phyloP scores from a whole-genome alignment of 768 basidiomycete species.

The Leccinum uliginosum region DNA sequence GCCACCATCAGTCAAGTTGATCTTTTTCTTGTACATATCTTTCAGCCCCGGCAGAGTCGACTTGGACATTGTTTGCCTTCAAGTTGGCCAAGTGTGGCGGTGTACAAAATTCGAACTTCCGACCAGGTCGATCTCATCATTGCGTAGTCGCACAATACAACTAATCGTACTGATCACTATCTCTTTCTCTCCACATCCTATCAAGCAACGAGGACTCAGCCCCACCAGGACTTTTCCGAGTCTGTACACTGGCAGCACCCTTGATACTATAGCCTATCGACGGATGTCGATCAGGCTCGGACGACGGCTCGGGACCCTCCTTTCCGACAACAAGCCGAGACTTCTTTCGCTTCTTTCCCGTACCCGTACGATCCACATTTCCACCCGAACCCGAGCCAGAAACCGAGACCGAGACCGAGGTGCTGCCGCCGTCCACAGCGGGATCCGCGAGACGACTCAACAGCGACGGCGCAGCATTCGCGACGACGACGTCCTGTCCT shows the following conservation, averaged over 20 bases:
- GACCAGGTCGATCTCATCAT: constrained; percentile 7
- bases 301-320: constrained; percentile 14
- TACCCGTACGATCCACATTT: constrained; percentile 13
- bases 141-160: constrained; percentile 15
- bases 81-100: constrained; percentile 3
- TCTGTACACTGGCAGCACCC: constrained; percentile 42
- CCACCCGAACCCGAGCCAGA: constrained; percentile 7
- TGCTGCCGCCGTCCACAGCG: constrained; percentile 10
- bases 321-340: not conserved
- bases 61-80: constrained; percentile 2
- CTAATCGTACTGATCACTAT: constrained; percentile 20
- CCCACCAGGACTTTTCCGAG: constrained; percentile 7
- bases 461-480: constrained; percentile 33
- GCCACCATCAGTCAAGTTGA: constrained; percentile 16
- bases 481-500: constrained; percentile 21
- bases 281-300: constrained; percentile 32
- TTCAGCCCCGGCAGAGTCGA: not conserved
- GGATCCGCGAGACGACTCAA: constrained; percentile 38
- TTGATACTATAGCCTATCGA: constrained; percentile 49
- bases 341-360: constrained; percentile 18
- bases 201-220: constrained; percentile 30
- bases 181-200: constrained; percentile 32
- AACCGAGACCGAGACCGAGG: not conserved
- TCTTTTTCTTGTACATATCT: too few relatives aligned
- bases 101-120: not conserved